Conservation (phyloP, 345 rosid species). For the Carallia brachiata region DNA sequence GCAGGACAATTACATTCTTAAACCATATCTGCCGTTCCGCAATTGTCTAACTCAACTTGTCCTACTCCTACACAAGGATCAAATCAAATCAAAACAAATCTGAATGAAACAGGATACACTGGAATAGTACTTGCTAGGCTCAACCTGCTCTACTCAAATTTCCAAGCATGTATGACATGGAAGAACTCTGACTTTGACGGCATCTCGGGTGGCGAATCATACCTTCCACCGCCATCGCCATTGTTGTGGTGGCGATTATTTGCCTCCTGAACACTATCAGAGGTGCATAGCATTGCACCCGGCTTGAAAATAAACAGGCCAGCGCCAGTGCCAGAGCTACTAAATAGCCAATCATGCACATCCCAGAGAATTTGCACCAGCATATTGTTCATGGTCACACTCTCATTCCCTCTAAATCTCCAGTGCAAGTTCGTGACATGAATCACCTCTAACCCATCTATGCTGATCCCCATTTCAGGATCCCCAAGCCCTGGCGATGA, state of each 20-base stretch:
- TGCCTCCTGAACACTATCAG: background rate
- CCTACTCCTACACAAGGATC: no score
- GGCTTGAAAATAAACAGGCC: constrained; percentile 63
- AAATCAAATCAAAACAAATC: background rate
- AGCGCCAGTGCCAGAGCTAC: constrained; percentile 34
- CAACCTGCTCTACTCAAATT: constrained; percentile 11
- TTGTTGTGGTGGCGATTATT: background rate
- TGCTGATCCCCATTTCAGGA: constrained; percentile 70
- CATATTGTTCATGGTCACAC: constrained; percentile 36
- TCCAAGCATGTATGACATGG: constrained; percentile 66
- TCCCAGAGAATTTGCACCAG: constrained; percentile 62
- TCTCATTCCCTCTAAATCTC: constrained; percentile 79
- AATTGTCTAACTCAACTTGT: no score
- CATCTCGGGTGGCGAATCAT: constrained; percentile 15
- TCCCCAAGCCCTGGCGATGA: constrained; percentile 52
- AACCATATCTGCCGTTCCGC: no score
- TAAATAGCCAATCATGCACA: constrained; percentile 73
- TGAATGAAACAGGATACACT: no score
- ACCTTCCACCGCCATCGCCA: constrained; percentile 13
- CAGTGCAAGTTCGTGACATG: constrained; percentile 60
- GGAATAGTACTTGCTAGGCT: background rate
- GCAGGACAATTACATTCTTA: no score
- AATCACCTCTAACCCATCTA: constrained; percentile 49
- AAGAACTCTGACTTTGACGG: constrained; percentile 38
- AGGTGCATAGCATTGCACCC: constrained; percentile 5